A percentile compares a stretch with the other conserved stretches of the same genome.
These are phyloP conservation scores for Trichothecium sympodiale DNA, from an alignment of 2,329 filamentous ascomycete genomes.

Conservation along the genomic window DNA sequence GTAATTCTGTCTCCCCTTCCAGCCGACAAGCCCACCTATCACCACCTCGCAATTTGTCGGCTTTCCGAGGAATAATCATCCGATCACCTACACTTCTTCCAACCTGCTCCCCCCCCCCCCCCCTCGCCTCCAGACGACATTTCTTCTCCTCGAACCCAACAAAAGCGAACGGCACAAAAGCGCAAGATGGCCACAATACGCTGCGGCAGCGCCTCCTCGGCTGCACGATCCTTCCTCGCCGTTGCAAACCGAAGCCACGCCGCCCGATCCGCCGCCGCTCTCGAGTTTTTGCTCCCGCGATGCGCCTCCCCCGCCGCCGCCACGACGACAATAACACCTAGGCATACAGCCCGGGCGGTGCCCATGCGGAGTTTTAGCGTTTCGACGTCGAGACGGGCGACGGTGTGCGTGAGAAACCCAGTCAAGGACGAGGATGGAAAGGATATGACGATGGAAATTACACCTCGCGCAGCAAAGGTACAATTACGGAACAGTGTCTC, in stretches of 20 bases:
- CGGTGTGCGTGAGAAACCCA: slow-evolving; percentile 54
- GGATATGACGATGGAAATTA: slow-evolving; percentile 76
- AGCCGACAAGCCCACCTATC: not conserved
- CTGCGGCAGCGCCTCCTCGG: slow-evolving; percentile 27
- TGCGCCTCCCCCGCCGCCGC: slow-evolving; percentile 6
- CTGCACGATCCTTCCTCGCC: slow-evolving; percentile 29
- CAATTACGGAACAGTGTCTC: slow-evolving; percentile 8
- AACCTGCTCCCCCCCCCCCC: too few species aligned
- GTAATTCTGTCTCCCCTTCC: not conserved
- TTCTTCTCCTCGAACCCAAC: too few species aligned
- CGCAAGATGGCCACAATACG: slow-evolving; percentile 23
- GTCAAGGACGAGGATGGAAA: slow-evolving; percentile 73
- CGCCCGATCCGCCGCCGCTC: slow-evolving; percentile 14
- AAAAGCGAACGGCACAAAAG: too few species aligned
- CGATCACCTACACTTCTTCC: not conserved
- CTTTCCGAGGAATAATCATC: not conserved
- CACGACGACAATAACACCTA: not conserved
- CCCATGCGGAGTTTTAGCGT: slow-evolving; percentile 21
- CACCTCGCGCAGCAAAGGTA: slow-evolving; percentile 70
- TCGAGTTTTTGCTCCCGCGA: slow-evolving; percentile 29
- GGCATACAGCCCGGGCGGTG: not conserved
- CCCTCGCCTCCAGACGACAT: too few species aligned
- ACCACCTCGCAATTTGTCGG: not conserved
- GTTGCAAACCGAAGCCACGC: slow-evolving; percentile 23
- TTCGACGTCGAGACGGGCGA: slow-evolving; percentile 25